phyloP scores from a whole-genome alignment of 208 protist species.

The Acanthamoeba rhysodes region DNA sequence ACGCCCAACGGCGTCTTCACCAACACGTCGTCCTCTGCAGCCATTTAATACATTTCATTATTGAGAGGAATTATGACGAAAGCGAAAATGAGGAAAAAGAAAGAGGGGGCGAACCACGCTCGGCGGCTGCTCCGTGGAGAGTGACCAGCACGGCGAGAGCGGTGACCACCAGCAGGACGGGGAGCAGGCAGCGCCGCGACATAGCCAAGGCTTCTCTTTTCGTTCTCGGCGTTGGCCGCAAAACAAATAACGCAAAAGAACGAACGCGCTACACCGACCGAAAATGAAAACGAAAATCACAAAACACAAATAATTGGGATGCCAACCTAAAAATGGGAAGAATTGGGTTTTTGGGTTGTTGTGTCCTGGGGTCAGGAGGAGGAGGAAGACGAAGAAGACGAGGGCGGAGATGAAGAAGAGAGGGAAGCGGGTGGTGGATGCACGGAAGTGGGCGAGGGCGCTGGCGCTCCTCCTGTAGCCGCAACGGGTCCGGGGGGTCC shows the following conservation, averaged over 20 bases:
- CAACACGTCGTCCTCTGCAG: background rate
- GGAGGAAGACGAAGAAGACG: too few relatives aligned
- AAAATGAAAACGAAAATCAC: background rate
- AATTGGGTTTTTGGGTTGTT: too few relatives aligned
- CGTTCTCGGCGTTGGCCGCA: too few relatives aligned
- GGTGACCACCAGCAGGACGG: background rate
- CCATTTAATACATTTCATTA: background rate
- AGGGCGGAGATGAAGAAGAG: too few relatives aligned
- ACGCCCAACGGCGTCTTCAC: slow-evolving; percentile 36
- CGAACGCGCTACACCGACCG: background rate
- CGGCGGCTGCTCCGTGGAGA: background rate
- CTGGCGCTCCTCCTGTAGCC: too few relatives aligned
- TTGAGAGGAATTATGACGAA: background rate
- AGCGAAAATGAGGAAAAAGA: background rate
- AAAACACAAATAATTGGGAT: background rate
- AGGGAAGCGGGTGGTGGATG: too few relatives aligned
- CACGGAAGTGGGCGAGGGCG: too few relatives aligned
- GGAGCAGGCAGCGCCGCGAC: background rate
- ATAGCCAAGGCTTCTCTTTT: too few relatives aligned
- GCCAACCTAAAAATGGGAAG: too few relatives aligned
- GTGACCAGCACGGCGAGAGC: background rate
- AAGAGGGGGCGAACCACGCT: background rate
- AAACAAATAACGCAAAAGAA: background rate
- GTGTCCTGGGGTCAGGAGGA: too few relatives aligned
- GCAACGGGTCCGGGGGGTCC: too few relatives aligned